phyloP scores from a whole-genome alignment of 2,329 filamentous ascomycete genomes.

The Penicillium sp. region DNA sequence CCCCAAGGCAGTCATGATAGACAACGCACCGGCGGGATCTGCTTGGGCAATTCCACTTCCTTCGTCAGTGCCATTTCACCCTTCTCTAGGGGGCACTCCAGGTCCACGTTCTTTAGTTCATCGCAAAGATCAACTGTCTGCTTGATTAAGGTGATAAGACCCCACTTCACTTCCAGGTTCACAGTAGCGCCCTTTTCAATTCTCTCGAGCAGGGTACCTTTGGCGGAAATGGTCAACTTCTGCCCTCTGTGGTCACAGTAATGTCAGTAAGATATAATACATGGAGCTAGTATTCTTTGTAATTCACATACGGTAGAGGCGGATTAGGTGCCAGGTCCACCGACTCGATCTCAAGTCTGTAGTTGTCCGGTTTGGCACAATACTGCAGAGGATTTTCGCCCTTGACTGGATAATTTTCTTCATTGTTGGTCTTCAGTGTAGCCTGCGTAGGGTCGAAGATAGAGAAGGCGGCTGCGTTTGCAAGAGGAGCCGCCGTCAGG shows the following conservation, averaged over 20 bases:
- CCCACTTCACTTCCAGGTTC: slow-evolving; percentile 84
- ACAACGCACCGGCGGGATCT: slow-evolving; percentile 80
- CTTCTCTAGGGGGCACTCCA: slow-evolving; percentile 83
- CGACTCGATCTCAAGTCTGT: slow-evolving; percentile 72
- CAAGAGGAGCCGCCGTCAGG: slow-evolving; percentile 46
- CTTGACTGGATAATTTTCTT: slow-evolving; percentile 63
- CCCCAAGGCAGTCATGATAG: background rate
- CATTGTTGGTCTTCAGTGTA: slow-evolving; percentile 46
- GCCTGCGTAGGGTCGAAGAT: slow-evolving; percentile 53
- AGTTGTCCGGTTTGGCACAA: slow-evolving; percentile 67
- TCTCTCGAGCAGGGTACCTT: slow-evolving; percentile 68
- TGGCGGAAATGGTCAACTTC: slow-evolving; percentile 74
- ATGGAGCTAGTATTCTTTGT: background rate
- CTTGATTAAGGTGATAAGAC: slow-evolving; percentile 83
- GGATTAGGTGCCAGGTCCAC: slow-evolving; percentile 86
- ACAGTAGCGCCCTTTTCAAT: slow-evolving; percentile 80
- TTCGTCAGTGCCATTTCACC: slow-evolving; percentile 73
- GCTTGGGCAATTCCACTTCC: slow-evolving; percentile 75
- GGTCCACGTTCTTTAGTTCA: slow-evolving; percentile 80
- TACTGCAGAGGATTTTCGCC: slow-evolving; percentile 83
- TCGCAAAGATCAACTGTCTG: slow-evolving; percentile 83
- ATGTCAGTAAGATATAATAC: slow-evolving; percentile 11
- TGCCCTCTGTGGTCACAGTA: slow-evolving; percentile 60
- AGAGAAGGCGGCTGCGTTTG: slow-evolving; percentile 45
- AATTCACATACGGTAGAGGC: slow-evolving; percentile 69